Evolutionary conservation across 805 yeast genomes (phyloP).

Genomic region (Phaffomyces thermotolerans): DNA sequence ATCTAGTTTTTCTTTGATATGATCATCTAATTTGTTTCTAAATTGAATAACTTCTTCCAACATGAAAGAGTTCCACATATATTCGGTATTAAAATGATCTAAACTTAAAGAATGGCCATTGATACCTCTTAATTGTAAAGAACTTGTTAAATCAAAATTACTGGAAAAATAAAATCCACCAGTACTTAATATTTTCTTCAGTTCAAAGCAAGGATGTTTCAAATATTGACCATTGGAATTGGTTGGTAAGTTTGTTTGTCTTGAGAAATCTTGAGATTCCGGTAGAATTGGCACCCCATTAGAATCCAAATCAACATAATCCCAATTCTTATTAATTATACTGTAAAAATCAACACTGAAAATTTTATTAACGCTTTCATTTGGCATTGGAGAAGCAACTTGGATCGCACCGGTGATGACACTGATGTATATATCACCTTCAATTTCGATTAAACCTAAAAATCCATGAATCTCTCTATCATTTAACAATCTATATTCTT

Average conservation of each 20-base stretch:
- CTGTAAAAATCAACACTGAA: conserved; percentile 84
- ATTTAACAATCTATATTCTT: conserved; percentile 36
- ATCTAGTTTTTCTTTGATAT: conserved; percentile 56
- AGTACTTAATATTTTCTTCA: conserved; percentile 69
- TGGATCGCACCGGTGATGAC: conserved; percentile 68
- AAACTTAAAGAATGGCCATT: conserved; percentile 37
- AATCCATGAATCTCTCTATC: conserved; percentile 53
- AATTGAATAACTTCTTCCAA: conserved; percentile 74
- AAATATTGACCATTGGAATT: conserved; percentile 5
- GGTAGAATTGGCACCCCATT: conserved; percentile 56
- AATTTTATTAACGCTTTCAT: conserved; percentile 75
- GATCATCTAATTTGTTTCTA: conserved; percentile 59
- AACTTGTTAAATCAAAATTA: conserved; percentile 87
- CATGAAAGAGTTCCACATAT: conserved; percentile 96
- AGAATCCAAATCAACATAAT: conserved; percentile 59
- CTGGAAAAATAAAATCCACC: conserved; percentile 92
- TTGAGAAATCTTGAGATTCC: conserved; percentile 23
- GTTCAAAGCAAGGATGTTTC: conserved; percentile 67
- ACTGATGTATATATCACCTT: conserved; percentile 62
- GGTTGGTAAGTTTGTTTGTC: conserved; percentile 12
- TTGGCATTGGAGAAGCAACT: conserved; percentile 77
- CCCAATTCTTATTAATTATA: conserved; percentile 69
- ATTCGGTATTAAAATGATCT: conserved; percentile 69
- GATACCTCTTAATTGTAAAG: conserved; percentile 70
- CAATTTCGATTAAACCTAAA: conserved; percentile 72